Conservation (phyloP, 192 early-diverging fungal genomes). For the Linnemannia exigua region DNA sequence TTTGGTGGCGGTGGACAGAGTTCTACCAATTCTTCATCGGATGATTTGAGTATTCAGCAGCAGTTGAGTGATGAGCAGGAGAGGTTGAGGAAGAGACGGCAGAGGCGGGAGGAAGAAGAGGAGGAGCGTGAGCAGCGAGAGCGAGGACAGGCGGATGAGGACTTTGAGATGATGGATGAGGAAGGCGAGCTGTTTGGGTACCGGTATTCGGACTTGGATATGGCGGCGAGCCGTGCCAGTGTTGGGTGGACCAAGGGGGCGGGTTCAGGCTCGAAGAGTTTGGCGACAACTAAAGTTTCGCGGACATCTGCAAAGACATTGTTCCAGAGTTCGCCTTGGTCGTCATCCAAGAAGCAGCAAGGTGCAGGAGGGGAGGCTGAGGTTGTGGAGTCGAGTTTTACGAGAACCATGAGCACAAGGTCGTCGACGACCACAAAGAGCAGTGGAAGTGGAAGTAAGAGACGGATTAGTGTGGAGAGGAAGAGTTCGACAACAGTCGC, state of each 20-base stretch:
- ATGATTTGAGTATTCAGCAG: background rate
- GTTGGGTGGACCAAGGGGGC: background rate
- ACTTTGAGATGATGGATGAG: slow-evolving; percentile 29
- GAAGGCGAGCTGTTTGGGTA: slow-evolving; percentile 44
- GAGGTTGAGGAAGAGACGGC: background rate
- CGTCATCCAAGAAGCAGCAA: background rate
- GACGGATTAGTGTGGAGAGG: slow-evolving; percentile 18
- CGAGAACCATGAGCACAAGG: background rate
- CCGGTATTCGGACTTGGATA: slow-evolving; percentile 12
- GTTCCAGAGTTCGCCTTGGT: slow-evolving; percentile 16
- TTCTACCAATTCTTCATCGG: background rate
- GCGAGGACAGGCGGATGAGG: slow-evolving; percentile 19
- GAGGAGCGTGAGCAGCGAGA: slow-evolving; percentile 2
- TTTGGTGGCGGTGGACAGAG: slow-evolving; percentile 23
- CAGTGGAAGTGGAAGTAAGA: slow-evolving; percentile 14
- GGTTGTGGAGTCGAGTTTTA: background rate
- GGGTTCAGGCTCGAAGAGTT: background rate
- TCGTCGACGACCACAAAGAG: background rate
- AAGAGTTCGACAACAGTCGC: background rate
- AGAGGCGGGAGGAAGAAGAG: background rate
- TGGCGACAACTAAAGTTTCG: background rate
- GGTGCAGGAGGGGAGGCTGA: background rate
- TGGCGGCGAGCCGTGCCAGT: background rate
- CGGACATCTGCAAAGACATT: background rate
- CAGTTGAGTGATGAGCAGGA: background rate